Conservation (phyloP, 1,284 basidiomycete species). For the Inonotus hispidus region DNA sequence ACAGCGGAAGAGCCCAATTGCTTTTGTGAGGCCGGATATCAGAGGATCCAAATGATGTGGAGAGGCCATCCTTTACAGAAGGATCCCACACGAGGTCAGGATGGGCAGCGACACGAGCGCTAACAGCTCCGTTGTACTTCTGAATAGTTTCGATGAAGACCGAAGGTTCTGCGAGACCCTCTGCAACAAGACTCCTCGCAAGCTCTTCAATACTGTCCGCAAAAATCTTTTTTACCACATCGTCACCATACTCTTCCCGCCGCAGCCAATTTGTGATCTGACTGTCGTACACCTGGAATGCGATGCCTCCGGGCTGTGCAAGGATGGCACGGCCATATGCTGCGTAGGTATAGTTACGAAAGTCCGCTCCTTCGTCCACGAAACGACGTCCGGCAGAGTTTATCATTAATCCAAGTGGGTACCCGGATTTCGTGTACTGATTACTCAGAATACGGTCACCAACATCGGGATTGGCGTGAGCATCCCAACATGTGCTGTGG, state of each 20-base stretch:
- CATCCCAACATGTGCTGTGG: conserved; percentile 69
- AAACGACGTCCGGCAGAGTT: conserved; percentile 53
- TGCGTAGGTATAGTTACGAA: conserved; percentile 67
- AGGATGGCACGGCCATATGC: conserved; percentile 58
- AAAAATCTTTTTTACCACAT: conserved; percentile 47
- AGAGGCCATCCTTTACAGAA: conserved; percentile 54
- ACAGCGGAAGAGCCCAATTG: conserved; percentile 57
- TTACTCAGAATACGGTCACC: conserved; percentile 57
- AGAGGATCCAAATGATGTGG: conserved; percentile 35
- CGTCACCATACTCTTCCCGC: conserved; percentile 60
- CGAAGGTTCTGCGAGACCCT: conserved; percentile 41
- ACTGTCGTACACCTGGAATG: conserved; percentile 60
- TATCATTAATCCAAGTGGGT: conserved; percentile 64
- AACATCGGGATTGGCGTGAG: conserved; percentile 44
- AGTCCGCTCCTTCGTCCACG: conserved; percentile 67
- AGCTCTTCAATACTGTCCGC: conserved; percentile 46
- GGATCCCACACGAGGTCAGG: conserved; percentile 46
- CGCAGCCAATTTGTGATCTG: conserved; percentile 40
- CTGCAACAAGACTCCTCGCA: conserved; percentile 38
- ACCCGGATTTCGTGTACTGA: conserved; percentile 67
- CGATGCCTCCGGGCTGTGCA: conserved; percentile 48
- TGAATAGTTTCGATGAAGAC: conserved; percentile 42
- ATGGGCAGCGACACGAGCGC: conserved; percentile 32
- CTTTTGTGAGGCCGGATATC: conserved; percentile 37
- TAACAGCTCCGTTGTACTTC: conserved; percentile 47